A percentile compares a stretch with the other conserved stretches of the same genome.
Evolutionary conservation across 164 flowering plant species (phyloP).

Genomic region (Liquidambar formosana): DNA sequence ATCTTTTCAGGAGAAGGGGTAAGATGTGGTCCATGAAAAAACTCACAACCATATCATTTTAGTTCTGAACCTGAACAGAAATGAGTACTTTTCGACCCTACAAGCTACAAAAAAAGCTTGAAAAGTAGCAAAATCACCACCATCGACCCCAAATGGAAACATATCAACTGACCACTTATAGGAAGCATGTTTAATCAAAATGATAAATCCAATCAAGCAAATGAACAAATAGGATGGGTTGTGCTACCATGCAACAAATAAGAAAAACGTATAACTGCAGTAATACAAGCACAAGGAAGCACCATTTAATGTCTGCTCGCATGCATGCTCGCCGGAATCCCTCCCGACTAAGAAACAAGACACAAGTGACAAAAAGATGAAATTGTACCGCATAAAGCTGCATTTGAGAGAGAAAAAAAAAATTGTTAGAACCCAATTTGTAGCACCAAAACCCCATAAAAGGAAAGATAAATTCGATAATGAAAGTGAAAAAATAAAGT

Average conservation of each 20-base stretch:
- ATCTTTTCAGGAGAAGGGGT: too few relatives aligned
- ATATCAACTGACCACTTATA: background rate
- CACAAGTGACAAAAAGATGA: slow-evolving; percentile 82
- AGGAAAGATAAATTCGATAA: background rate
- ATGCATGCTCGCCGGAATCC: slow-evolving; percentile 96
- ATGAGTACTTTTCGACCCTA: background rate
- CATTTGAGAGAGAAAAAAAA: slow-evolving; percentile 14
- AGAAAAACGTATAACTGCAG: background rate
- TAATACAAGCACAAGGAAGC: slow-evolving; percentile 5
- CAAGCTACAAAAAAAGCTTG: too few relatives aligned
- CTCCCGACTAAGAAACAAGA: slow-evolving; percentile 93
- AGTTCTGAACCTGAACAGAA: background rate
- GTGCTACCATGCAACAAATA: background rate
- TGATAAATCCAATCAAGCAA: background rate
- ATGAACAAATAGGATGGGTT: background rate
- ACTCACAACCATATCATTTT: too few relatives aligned
- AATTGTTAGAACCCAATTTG: background rate
- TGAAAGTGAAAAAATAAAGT: background rate
- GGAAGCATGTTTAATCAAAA: slow-evolving; percentile 1
- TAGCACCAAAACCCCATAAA: background rate
- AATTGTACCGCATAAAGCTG: slow-evolving; percentile 92
- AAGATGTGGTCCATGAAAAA: too few relatives aligned
- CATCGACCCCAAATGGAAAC: background rate
- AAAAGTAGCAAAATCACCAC: too few relatives aligned
- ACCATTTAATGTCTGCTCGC: slow-evolving; percentile 76